phyloP scores from a whole-genome alignment of 2,329 filamentous ascomycete species.

The Dissoconium aciculare region DNA sequence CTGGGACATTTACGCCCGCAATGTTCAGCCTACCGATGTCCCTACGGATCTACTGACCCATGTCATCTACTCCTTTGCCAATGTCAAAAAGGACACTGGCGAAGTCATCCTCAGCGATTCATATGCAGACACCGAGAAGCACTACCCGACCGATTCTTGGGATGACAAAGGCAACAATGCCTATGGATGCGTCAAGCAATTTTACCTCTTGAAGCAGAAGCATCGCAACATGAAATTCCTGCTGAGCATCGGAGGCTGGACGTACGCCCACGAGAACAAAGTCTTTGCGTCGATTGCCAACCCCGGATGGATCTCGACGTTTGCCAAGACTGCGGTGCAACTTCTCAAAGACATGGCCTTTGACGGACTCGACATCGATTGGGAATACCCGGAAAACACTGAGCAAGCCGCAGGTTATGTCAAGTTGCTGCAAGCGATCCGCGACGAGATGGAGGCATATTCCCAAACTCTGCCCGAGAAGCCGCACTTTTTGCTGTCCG shows the following conservation, averaged over 20 bases:
- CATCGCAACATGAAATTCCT: conserved; percentile 66
- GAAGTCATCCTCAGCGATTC: conserved; percentile 60
- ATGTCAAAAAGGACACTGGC: conserved; percentile 62
- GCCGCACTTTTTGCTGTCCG: conserved; percentile 31
- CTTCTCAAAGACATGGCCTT: conserved; percentile 72
- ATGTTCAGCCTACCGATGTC: conserved; percentile 72
- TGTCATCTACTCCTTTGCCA: conserved; percentile 84
- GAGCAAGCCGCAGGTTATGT: conserved; percentile 28
- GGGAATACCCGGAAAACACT: conserved; percentile 32
- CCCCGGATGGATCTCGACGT: conserved; percentile 43
- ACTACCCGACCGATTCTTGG: conserved; percentile 53
- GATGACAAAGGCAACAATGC: conserved; percentile 51
- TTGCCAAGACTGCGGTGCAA: conserved; percentile 56
- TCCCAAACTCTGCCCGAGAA: conserved; percentile 19
- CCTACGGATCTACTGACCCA: conserved; percentile 72
- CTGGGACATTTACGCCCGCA: conserved; percentile 30
- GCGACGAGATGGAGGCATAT: conserved; percentile 28
- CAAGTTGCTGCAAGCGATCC: conserved; percentile 25
- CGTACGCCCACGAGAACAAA: conserved; percentile 63
- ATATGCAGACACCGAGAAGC: conserved; percentile 54
- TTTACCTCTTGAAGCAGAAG: conserved; percentile 59
- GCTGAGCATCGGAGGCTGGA: conserved; percentile 73
- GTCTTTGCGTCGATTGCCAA: conserved; percentile 45
- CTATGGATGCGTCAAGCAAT: conserved; percentile 64
- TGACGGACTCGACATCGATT: conserved; percentile 35